Conservation (phyloP, 306 rosid genomes). For the Quercus aquifolioides region DNA sequence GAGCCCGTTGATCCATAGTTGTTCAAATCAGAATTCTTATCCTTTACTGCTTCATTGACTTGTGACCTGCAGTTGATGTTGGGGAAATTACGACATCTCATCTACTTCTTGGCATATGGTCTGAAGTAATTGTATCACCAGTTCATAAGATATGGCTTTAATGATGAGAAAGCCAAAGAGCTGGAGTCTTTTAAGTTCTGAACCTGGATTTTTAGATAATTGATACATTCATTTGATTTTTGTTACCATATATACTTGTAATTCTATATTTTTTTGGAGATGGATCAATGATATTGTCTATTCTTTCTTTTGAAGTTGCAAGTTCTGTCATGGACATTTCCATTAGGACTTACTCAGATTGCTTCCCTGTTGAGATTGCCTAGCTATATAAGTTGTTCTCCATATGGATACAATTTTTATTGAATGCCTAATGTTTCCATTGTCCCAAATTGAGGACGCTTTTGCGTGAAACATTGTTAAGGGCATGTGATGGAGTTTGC, state of each 20-base stretch:
- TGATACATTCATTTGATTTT: constrained; percentile 22
- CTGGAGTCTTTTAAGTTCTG: constrained; percentile 47
- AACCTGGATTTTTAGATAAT: constrained; percentile 41
- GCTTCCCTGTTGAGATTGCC: background rate
- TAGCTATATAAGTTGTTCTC: background rate
- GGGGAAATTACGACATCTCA: constrained; percentile 53
- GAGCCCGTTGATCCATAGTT: background rate
- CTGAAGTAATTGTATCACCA: constrained; percentile 42
- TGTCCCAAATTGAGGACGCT: too few relatives aligned
- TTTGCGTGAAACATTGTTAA: too few relatives aligned
- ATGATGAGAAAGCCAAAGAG: constrained; percentile 56
- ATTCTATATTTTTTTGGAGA: constrained; percentile 22
- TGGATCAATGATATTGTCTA: constrained; percentile 12
- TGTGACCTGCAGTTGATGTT: constrained; percentile 34
- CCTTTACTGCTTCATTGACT: background rate
- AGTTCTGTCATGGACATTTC: background rate
- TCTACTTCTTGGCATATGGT: constrained; percentile 70
- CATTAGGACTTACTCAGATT: constrained; percentile 6
- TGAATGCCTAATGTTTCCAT: background rate
- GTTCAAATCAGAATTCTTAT: background rate
- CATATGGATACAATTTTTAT: background rate
- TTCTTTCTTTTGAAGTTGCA: constrained; percentile 11
- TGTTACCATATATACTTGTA: constrained; percentile 13
- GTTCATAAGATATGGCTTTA: constrained; percentile 63
- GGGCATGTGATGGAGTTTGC: background rate